Evolutionary conservation across 352 stramenopile species (phyloP).

Genomic region (Pythium sp.): DNA sequence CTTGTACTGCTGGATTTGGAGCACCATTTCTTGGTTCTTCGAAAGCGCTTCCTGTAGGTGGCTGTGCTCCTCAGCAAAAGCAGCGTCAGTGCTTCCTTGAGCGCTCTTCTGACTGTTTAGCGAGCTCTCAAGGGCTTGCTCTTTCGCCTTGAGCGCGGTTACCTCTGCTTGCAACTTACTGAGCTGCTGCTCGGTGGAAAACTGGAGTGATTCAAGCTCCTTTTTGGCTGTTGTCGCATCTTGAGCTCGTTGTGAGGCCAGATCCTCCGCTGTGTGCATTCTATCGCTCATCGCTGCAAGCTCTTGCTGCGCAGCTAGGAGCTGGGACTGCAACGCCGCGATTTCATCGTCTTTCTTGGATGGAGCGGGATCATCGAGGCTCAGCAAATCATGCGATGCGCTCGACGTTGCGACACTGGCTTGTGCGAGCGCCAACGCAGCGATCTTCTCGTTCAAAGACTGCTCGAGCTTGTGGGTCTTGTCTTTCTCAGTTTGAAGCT

Average conservation of each 20-base stretch:
- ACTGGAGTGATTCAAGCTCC: slow-evolving; percentile 42
- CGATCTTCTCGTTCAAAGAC: slow-evolving; percentile 41
- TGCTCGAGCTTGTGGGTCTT: slow-evolving; percentile 47
- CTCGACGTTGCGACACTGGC: slow-evolving; percentile 17
- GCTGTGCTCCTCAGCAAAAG: slow-evolving; percentile 31
- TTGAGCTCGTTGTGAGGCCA: slow-evolving; percentile 28
- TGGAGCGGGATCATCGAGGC: slow-evolving; percentile 15
- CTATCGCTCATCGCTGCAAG: slow-evolving; percentile 31
- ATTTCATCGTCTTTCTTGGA: slow-evolving; percentile 35
- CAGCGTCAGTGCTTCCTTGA: slow-evolving; percentile 17
- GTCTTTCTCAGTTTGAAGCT: slow-evolving; percentile 61
- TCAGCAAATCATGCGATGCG: slow-evolving; percentile 14
- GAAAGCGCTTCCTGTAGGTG: slow-evolving; percentile 29
- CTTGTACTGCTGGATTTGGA: slow-evolving; percentile 65
- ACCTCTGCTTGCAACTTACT: slow-evolving; percentile 37
- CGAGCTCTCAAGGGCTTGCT: slow-evolving; percentile 31
- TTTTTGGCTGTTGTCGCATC: slow-evolving; percentile 22
- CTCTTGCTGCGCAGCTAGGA: slow-evolving; percentile 32
- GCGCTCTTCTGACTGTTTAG: slow-evolving; percentile 20
- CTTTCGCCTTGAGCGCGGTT: slow-evolving; percentile 27
- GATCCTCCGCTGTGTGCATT: slow-evolving; percentile 28
- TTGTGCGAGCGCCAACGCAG: slow-evolving; percentile 28
- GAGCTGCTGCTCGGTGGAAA: slow-evolving; percentile 35
- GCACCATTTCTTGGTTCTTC: slow-evolving; percentile 37
- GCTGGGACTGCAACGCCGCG: slow-evolving; percentile 32